phyloP scores from a whole-genome alignment of 169 alveolate genomes.

The Eimeria brunetti region DNA sequence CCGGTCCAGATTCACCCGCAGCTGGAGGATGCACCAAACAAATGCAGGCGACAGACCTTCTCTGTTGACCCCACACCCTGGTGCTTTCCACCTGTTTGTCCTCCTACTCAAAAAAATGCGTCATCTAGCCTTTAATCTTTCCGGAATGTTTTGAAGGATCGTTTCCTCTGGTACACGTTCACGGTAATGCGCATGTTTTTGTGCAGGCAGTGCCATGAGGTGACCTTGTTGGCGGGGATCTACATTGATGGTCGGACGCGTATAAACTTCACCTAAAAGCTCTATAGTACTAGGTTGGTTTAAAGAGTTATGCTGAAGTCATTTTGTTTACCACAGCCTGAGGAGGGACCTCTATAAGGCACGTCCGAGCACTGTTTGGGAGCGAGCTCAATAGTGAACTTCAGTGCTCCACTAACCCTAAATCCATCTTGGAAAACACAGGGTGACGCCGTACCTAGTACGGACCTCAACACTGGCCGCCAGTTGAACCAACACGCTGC shows the following conservation, averaged over 20 bases:
- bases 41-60: background rate
- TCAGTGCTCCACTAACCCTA: background rate
- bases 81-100: background rate
- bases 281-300: background rate
- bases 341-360: background rate
- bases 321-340: background rate
- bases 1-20: background rate
- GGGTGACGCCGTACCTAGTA: background rate
- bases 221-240: background rate
- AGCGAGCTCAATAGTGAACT: background rate
- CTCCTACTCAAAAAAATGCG: background rate
- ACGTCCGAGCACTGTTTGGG: background rate
- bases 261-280: background rate
- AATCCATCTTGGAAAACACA: background rate
- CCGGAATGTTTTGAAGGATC: background rate
- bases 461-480: background rate
- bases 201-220: background rate
- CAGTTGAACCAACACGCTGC: background rate
- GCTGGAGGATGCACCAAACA: background rate
- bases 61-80: background rate
- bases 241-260: background rate
- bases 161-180: background rate
- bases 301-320: background rate
- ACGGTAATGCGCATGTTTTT: background rate
- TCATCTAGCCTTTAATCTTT: background rate